phyloP scores from a whole-genome alignment of 331 rosid species.

The Pyrus hybrid region DNA sequence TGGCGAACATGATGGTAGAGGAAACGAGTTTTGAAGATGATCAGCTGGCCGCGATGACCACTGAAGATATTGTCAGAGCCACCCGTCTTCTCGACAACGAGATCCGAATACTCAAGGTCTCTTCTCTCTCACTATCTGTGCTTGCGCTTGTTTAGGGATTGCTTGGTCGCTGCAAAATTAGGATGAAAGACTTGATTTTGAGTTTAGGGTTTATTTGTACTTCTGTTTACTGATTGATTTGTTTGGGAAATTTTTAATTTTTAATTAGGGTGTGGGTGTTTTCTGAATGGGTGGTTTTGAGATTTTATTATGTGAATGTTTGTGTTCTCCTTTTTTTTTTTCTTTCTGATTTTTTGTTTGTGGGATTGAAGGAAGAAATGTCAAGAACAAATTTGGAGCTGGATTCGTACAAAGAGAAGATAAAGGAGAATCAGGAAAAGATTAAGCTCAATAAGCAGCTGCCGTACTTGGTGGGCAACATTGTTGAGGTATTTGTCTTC shows the following conservation, averaged over 20 bases:
- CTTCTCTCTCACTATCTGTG: background rate
- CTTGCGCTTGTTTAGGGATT: background rate
- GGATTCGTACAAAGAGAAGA: conserved; percentile 82
- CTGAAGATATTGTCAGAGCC: conserved; percentile 68
- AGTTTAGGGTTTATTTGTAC: background rate
- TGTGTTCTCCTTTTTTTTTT: background rate
- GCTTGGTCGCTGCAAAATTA: background rate
- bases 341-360: background rate
- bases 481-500: conserved; percentile 63
- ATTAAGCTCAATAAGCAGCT: conserved; percentile 92
- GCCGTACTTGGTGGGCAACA: conserved; percentile 97
- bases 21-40: conserved; percentile 71
- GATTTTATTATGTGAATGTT: background rate
- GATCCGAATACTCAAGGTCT: conserved; percentile 83
- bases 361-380: conserved; percentile 65
- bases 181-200: background rate
- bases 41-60: conserved; percentile 58
- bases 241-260: background rate
- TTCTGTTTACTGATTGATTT: background rate
- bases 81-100: conserved; percentile 81
- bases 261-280: background rate
- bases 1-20: conserved; percentile 77
- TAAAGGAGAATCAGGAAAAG: conserved; percentile 91
- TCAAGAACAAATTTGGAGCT: conserved; percentile 74
- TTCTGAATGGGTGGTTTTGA: background rate